Evolutionary conservation across 1,139 yeast genomes (phyloP).

Genomic region (Blastobotrys aristatus): DNA sequence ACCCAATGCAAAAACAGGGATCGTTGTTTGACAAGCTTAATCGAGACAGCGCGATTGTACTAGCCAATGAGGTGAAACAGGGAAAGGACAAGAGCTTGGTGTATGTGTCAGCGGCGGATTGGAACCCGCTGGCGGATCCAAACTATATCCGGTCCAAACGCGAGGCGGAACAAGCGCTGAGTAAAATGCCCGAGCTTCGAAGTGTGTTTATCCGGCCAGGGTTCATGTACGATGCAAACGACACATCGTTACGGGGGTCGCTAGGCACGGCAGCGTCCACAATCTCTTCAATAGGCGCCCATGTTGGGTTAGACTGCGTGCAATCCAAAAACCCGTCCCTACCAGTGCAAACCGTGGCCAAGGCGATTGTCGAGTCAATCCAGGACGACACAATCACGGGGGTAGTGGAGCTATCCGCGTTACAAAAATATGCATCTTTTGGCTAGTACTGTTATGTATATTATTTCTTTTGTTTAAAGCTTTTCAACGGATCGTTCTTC

Average conservation of each 20-base stretch:
- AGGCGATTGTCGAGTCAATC: constrained; percentile 51
- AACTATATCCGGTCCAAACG: constrained; percentile 73
- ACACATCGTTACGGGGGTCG: constrained; percentile 15
- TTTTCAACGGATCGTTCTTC: constrained; percentile 69
- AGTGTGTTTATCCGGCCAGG: constrained; percentile 72
- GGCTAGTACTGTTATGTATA: neutral
- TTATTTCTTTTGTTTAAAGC: constrained; percentile 36
- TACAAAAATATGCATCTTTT: constrained; percentile 25
- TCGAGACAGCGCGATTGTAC: constrained; percentile 59
- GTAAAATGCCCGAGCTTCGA: constrained; percentile 40
- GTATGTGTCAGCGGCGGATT: constrained; percentile 75
- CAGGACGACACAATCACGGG: constrained; percentile 50
- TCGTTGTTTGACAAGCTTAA: constrained; percentile 59
- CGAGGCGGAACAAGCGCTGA: constrained; percentile 62
- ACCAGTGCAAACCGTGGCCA: constrained; percentile 65
- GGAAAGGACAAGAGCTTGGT: constrained; percentile 44
- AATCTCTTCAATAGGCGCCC: constrained; percentile 14
- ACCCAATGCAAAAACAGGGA: constrained; percentile 27
- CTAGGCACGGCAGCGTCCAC: constrained; percentile 12
- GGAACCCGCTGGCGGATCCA: constrained; percentile 56
- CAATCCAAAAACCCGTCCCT: constrained; percentile 52
- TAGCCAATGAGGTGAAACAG: constrained; percentile 50
- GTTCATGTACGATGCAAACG: constrained; percentile 61
- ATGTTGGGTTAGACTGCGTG: constrained; percentile 38
- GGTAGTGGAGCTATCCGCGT: constrained; percentile 49